Conservation (phyloP, 257 asterid genomes). For the Echium plantagineum region DNA sequence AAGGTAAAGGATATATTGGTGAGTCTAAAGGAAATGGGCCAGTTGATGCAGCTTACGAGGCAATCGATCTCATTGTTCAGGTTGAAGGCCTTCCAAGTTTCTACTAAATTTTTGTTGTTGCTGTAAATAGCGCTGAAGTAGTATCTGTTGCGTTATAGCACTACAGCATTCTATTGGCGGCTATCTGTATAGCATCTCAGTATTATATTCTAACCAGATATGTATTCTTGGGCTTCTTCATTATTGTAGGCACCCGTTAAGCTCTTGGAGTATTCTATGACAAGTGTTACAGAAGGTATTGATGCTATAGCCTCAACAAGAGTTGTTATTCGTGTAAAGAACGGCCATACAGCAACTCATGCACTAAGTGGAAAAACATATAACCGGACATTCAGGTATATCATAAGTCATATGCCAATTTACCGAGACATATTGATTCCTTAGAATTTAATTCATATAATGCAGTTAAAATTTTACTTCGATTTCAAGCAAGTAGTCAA, state of each 20-base stretch:
- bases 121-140: no score
- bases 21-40: slow-evolving; percentile 97
- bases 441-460: neutral
- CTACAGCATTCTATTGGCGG: no score
- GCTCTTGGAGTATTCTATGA: slow-evolving; percentile 74
- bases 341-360: slow-evolving; percentile 42
- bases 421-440: neutral
- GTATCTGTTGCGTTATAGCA: no score
- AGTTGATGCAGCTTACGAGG: slow-evolving; percentile 92
- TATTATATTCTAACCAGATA: no score
- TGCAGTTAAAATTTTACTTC: neutral
- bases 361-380: slow-evolving; percentile 51
- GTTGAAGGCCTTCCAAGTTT: slow-evolving; percentile 27
- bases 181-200: no score
- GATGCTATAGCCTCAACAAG: slow-evolving; percentile 87
- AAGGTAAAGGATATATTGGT: slow-evolving; percentile 53
- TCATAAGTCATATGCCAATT: slow-evolving; percentile 1
- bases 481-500: neutral
- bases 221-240: neutral
- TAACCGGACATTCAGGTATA: slow-evolving; percentile 71
- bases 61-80: slow-evolving; percentile 77
- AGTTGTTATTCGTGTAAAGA: slow-evolving; percentile 63
- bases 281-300: slow-evolving; percentile 78
- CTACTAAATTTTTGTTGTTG: neutral
- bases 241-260: slow-evolving; percentile 54